Base-by-base conservation (phyloP, 2,329 filamentous ascomycete genomes). In the Trichoderma sp. region DNA sequence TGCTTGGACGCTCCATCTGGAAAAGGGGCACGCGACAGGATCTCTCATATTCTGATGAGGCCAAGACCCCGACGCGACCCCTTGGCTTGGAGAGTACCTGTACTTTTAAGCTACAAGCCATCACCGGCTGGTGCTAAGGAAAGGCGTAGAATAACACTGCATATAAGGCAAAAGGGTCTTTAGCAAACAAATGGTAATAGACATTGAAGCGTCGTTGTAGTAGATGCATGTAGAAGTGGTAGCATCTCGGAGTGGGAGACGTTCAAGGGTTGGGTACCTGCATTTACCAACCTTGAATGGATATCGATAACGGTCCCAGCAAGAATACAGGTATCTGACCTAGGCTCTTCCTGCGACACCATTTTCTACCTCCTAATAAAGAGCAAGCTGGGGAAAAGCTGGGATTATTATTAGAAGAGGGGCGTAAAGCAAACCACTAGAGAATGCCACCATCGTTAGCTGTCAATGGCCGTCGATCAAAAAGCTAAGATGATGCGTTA, bases 11-110 rank as follows among this genome's bases (percentile, higher is more conserved):
- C 66, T 26, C 47, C 68, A 57, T 70, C 47, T 64, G 59, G 68
- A 70, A 70, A 70, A 70, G 58, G 59, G 68, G 68, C 68, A 57
- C 68, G 68, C 68, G 68, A 64, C 68, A 64, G 23, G 11, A 55
- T 12, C 26, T 47, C 34, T 23, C 17, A 57, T 43, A 2, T 43
- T 13, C 1, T 23, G 30, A 28, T 6, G 28, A 30, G 26, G 55
- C 55, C 55, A n/a, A 32, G 7, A 7, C 39, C 23, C 30, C 17
- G 55, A 58, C 55, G 28, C 28, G 17, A 32, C 57, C 17, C 55
- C 57, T 34, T 59, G 57, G 57, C n/a, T 13, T 23, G 20, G n/a
- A 53, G 47, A 53, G 47, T 50, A 50, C 43, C 43, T 20, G 43
- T 50, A 20, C 43, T 50, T 43, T 8, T 20, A 6, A 50, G n/a